A percentile compares a stretch with the other conserved stretches of the same genome.
Conservation (phyloP, 1,284 basidiomycete species). For the Melanopsichium pennsylvanicum region DNA sequence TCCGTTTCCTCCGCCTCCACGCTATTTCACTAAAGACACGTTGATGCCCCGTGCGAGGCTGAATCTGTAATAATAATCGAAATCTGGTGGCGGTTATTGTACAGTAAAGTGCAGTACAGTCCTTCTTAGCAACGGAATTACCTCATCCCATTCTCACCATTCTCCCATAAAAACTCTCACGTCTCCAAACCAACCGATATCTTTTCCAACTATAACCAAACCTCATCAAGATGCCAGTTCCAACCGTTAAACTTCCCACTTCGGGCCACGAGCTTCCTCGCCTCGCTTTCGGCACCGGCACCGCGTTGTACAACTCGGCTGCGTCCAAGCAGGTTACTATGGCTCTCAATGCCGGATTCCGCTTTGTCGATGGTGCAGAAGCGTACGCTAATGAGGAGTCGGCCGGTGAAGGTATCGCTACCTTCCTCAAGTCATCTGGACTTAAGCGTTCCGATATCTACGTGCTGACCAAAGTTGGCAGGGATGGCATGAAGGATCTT, state of each 20-base stretch:
- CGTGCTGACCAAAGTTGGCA: conserved; percentile 41
- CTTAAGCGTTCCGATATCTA: conserved; percentile 33
- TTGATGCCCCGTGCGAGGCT: too few relatives aligned
- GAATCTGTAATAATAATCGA: too few relatives aligned
- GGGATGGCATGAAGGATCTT: conserved; percentile 30
- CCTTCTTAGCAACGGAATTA: too few relatives aligned
- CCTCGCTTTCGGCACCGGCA: conserved; percentile 49
- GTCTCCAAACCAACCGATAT: background rate
- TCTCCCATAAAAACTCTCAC: too few relatives aligned
- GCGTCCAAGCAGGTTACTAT: conserved; percentile 26
- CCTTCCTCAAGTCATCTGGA: conserved; percentile 23
- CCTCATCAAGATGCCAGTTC: conserved; percentile 18
- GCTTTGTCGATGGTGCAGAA: conserved; percentile 45
- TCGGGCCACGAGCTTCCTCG: conserved; percentile 44
- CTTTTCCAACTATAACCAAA: too few relatives aligned
- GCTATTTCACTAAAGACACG: too few relatives aligned
- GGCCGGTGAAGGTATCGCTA: conserved; percentile 31
- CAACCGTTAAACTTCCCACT: conserved; percentile 27
- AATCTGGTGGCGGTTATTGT: too few relatives aligned
- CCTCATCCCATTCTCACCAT: too few relatives aligned
- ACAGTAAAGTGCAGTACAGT: too few relatives aligned
- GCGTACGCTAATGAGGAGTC: conserved; percentile 46
- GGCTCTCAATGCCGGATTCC: conserved; percentile 44
- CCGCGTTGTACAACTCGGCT: conserved; percentile 34
- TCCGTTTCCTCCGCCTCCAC: too few relatives aligned